Evolutionary conservation across 306 rosid species (phyloP), one percentile per base, ranked within the genome.

Genomic region (Medicago lupulina): DNA sequence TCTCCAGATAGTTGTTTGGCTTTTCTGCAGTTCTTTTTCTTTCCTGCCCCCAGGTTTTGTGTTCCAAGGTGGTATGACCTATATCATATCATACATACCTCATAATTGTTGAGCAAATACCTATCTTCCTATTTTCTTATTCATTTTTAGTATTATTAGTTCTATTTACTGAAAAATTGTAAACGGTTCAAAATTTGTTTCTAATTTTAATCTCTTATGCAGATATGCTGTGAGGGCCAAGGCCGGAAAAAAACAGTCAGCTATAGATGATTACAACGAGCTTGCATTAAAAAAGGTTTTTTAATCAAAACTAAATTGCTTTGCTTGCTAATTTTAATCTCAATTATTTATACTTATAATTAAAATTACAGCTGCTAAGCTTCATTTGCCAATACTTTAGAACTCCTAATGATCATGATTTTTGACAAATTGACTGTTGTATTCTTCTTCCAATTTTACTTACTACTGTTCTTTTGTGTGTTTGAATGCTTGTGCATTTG

Each of bases 171-270:
- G 44, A 60, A 67, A 66, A 61, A 5, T 43, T 55, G 75, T 46
- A 57, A 25, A 15, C 70, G 62, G 66, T 70, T 67, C 16, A 39
- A 61, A 61, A n/a, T 61, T 80, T 43, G 59, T 25, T 62, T 62
- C 10, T 70, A 39, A 79, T 73, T 50, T 69, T 58, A 11, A 47
- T 46, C 55, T 76, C 55, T 60, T 61, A 36, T 85, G 83, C 81
- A 95, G 98, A 83, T 92, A 95, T 79, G 97, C 89, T 39, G 97
- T 92, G 74, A 90, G 98, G 85, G 98, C 92, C 65, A 92, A 92
- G 84, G 89, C 98, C 53, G 98, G 98, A 2, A 95, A 89, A 80
- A 92, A 89, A 60, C 98, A 95, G 67, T 95, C 97, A 53, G 75
- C 98, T 23, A 92, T 92, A 85, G 98, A 95, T 90, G 98, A 97